Evolutionary conservation across 768 basidiomycete genomes (phyloP).

Genomic region (Mycena chlorophos): DNA sequence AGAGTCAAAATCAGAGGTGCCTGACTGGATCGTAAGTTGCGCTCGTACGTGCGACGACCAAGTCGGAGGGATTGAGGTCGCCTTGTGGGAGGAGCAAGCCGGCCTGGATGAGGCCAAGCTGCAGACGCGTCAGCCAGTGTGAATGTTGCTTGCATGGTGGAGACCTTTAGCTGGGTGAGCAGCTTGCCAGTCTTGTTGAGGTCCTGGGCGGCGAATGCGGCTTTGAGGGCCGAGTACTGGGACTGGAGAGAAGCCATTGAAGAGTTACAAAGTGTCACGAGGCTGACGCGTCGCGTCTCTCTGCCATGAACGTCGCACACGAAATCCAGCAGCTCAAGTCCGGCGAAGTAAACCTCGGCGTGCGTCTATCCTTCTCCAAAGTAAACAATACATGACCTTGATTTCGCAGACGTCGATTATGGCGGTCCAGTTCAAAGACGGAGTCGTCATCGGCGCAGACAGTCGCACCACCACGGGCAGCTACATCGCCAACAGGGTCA

Average conservation of each 20-base stretch:
- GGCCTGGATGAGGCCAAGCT: conserved; percentile 78
- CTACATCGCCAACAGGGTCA: conserved; percentile 98
- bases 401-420: conserved; percentile 90
- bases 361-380: conserved; percentile 45
- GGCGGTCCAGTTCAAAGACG: conserved; percentile 95
- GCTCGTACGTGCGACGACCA: conserved; percentile 70
- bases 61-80: conserved; percentile 62
- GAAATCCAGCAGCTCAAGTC: conserved; percentile 87
- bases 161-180: conserved; percentile 76
- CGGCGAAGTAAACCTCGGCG: conserved; percentile 96
- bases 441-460: conserved; percentile 96
- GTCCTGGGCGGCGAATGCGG: conserved; percentile 66
- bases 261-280: conserved; percentile 16
- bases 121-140: conserved; percentile 2
- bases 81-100: conserved; percentile 76
- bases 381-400: conserved; percentile 1
- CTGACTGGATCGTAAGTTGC: neutral
- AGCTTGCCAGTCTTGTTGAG: conserved; percentile 64
- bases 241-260: conserved; percentile 49
- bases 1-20: conserved; percentile 8
- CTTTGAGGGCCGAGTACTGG: conserved; percentile 66
- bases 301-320: conserved; percentile 49
- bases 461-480: conserved; percentile 95
- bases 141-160: neutral
- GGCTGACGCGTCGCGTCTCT: conserved; percentile 43